Conservation (phyloP, 176 grass and related monocot genomes). For the Bothriochloa decipiens region DNA sequence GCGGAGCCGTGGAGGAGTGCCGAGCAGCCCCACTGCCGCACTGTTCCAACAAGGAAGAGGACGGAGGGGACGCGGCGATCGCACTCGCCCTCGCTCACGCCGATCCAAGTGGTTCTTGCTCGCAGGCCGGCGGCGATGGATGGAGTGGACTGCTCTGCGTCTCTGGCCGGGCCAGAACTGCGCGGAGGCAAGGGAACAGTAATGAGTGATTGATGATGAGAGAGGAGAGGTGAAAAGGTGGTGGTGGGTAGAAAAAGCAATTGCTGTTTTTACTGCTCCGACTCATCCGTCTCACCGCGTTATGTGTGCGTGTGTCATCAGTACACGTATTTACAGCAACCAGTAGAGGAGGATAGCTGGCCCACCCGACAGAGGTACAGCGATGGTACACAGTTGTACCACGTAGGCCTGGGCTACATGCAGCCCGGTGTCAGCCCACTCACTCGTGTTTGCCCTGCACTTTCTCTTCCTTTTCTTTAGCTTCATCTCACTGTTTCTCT, state of each 20-base stretch:
- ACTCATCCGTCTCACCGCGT: neutral
- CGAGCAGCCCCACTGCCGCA: neutral
- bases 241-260: neutral
- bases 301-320: neutral
- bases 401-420: too few relatives aligned
- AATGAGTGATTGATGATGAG: neutral
- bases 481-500: too few relatives aligned
- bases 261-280: neutral
- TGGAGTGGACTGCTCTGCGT: neutral
- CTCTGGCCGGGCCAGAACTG: too few relatives aligned
- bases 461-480: too few relatives aligned
- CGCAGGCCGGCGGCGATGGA: neutral
- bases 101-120: neutral
- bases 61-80: neutral
- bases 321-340: too few relatives aligned
- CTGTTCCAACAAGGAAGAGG: neutral
- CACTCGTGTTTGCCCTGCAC: too few relatives aligned
- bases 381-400: too few relatives aligned
- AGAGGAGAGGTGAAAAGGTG: neutral
- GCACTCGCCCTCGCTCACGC: neutral
- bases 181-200: neutral
- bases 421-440: too few relatives aligned
- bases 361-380: neutral
- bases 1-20: neutral
- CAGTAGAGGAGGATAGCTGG: neutral